Base-by-base conservation (phyloP, 495 filamentous ascomycete genomes). In the Trichoderma gamsii region DNA sequence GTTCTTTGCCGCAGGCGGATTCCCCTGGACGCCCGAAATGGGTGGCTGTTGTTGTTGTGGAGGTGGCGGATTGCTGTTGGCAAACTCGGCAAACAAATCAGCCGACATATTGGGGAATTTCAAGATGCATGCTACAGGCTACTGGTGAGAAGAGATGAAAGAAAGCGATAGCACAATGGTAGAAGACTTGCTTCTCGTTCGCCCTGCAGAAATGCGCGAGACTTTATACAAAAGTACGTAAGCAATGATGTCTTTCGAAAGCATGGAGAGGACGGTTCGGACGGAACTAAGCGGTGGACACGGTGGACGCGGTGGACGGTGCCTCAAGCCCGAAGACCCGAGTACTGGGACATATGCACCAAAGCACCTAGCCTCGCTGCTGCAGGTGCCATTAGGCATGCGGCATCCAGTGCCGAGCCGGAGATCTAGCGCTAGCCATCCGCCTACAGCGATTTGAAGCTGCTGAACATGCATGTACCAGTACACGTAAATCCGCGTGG, bases 21-120 rank as follows among this genome's bases (percentile, higher is more conserved):
- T n/a, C 15, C 41, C 32, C 35, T 65, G 21, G 35, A 6, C 18
- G 23, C 18, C 16, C n/a, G 63, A 32, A 18, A n/a, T 25, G 16
- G 65, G n/a, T 23, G 52, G 13, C 15, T 15, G 27, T 21, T 71
- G 72, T 38, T 73, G 73, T 23, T 71, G 71, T 68, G 76, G 72
- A 25, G 73, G 68, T 25, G 69, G 64, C n/a, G 74, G 59, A 38
- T 68, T 71, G 67, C 74, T 67, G 69, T 77, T 79, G 69, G 87
- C 88, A 71, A 93, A 93, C 64, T 86, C 88, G 64, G 89, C 88
- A 46, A 90, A 86, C 44, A 93, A 82, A 71, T 92, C 90, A 65
- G 88, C 85, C 56, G 90, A 93, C 90, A 93, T 93, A 27, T 43
- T 73, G 73, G 27, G 16, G 18, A 9, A 18, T 23, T 6, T 51